Conservation (phyloP, 163 green algal species). For the Coccomyxa subellipsoidea region DNA sequence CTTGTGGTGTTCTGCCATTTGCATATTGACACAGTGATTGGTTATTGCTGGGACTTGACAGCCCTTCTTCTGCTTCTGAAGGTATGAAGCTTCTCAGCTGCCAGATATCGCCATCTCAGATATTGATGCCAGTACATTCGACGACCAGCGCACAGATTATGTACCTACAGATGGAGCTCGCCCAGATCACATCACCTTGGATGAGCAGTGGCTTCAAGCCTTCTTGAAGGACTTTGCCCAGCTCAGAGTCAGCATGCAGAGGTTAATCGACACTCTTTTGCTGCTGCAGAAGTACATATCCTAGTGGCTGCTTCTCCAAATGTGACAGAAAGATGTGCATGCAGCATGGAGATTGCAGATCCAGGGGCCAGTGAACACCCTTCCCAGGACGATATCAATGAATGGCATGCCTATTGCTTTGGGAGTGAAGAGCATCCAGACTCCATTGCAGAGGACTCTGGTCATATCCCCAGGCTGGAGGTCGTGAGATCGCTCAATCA, state of each 20-base stretch:
- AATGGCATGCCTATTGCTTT: neutral
- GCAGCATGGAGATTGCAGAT: neutral
- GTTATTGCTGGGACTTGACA: too few relatives aligned
- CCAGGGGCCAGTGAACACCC: neutral
- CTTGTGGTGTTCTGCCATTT: too few relatives aligned
- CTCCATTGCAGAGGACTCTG: neutral
- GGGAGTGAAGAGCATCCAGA: neutral
- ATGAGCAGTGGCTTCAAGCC: neutral
- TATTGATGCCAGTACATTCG: neutral
- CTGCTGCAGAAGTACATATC: neutral
- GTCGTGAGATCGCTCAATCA: neutral
- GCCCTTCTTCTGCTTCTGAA: too few relatives aligned
- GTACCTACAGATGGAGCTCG: neutral
- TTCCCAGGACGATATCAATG: neutral
- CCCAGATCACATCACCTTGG: neutral
- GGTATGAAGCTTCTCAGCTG: slow-evolving; percentile 6
- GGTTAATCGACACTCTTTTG: neutral
- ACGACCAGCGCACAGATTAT: neutral
- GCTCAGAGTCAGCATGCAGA: neutral
- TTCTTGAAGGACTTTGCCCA: neutral
- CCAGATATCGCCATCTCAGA: neutral
- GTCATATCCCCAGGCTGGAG: neutral
- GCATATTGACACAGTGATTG: too few relatives aligned
- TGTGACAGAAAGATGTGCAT: neutral
- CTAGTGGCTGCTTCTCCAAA: neutral